Percentiles rank a stretch among this genome's conserved stretches.
These are phyloP conservation scores for Saccharomycopsis malanga DNA, from an alignment of 805 yeast species.

Conservation along the genomic window DNA sequence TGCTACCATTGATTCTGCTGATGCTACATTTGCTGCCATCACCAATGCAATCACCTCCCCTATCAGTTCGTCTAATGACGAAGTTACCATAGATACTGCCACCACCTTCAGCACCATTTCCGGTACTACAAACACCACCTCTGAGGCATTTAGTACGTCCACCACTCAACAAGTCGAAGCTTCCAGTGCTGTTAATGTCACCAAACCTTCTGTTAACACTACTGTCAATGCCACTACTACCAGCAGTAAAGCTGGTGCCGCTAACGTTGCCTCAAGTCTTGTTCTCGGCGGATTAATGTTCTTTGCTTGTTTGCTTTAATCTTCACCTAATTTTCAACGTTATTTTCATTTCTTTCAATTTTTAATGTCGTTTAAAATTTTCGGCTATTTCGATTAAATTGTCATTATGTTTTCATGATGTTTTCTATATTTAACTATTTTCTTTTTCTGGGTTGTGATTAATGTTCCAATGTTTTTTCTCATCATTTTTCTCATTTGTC, in stretches of 20 bases:
- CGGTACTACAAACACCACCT: background rate
- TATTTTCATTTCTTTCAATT: background rate
- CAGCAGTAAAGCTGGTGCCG: constrained; percentile 5
- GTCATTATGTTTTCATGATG: background rate
- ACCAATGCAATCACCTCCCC: background rate
- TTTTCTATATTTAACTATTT: background rate
- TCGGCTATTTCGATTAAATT: too few species aligned
- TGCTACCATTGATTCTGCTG: background rate
- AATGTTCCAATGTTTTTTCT: too few species aligned
- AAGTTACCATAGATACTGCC: constrained; percentile 11
- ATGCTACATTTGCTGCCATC: background rate
- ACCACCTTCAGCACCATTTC: constrained; percentile 10
- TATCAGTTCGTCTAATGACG: background rate
- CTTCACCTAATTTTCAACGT: background rate
- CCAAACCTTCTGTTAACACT: background rate
- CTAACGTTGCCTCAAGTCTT: background rate
- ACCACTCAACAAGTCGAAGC: background rate
- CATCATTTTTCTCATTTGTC: background rate
- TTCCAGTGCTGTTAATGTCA: background rate
- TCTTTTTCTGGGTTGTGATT: background rate
- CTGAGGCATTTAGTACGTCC: background rate
- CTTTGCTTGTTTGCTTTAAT: constrained; percentile 10
- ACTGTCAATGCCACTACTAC: constrained; percentile 1
- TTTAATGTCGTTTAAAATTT: too few species aligned
- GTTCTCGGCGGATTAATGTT: constrained; percentile 4